Conservation (phyloP, 305 asterid species). For the Fraxinus ornus region DNA sequence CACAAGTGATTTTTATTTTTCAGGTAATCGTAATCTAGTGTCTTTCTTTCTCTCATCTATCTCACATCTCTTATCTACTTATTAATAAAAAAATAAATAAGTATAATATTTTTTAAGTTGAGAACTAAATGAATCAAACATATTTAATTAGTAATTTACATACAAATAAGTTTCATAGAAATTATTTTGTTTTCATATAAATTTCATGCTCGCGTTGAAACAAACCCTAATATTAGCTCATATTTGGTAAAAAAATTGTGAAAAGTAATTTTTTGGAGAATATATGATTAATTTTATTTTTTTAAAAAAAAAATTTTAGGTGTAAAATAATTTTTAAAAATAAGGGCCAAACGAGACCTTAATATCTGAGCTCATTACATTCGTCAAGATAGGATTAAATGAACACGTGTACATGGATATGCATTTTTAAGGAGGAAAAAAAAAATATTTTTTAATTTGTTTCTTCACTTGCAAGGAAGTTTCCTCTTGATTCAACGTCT, state of each 20-base stretch:
- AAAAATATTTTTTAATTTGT: background rate
- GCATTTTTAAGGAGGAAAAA: background rate
- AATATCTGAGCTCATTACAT: background rate
- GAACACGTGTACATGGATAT: background rate
- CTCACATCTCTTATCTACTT: background rate
- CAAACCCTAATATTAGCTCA: background rate
- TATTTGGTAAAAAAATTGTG: background rate
- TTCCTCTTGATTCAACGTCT: conserved; percentile 35
- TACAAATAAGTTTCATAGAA: too few species aligned
- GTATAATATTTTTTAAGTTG: background rate
- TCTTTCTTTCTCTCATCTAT: background rate
- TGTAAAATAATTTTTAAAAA: background rate
- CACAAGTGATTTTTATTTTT: background rate
- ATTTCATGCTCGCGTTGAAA: too few species aligned
- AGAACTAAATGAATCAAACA: too few species aligned
- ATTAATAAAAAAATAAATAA: too few species aligned
- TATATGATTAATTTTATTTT: background rate
- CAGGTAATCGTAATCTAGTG: too few species aligned
- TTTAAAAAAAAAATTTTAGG: background rate
- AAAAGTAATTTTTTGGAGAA: background rate
- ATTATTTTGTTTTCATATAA: too few species aligned
- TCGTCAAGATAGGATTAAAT: background rate
- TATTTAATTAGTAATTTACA: too few species aligned
- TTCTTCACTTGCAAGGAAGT: background rate
- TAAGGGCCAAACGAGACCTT: background rate